phyloP scores from a whole-genome alignment of 2,329 filamentous ascomycete genomes.

The Fusarium chaquense region DNA sequence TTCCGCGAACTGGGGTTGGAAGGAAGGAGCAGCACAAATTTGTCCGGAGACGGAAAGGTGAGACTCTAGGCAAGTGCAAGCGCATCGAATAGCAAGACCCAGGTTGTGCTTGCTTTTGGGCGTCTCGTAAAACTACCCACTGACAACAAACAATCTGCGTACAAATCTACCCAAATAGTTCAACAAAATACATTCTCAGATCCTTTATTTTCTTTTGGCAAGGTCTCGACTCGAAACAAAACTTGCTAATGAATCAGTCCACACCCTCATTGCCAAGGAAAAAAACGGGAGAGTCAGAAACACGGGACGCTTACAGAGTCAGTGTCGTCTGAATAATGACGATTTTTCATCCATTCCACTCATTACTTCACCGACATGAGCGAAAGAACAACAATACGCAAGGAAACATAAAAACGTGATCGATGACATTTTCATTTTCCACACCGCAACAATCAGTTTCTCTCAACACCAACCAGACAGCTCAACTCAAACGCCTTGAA shows the following conservation, averaged over 20 bases:
- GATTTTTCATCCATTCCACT: constrained; percentile 24
- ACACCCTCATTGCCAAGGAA: neutral
- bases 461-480: neutral
- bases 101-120: neutral
- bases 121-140: neutral
- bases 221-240: constrained; percentile 5
- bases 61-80: neutral
- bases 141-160: neutral
- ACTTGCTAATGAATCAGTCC: neutral
- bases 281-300: constrained; percentile 8
- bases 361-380: neutral
- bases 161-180: neutral
- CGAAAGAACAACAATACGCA: neutral
- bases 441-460: constrained; percentile 16
- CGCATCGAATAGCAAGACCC: constrained; percentile 9
- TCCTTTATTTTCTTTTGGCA: neutral
- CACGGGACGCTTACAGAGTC: neutral
- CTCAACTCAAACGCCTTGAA: neutral
- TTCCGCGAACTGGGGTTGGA: neutral
- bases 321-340: neutral
- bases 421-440: constrained; percentile 1
- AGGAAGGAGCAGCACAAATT: constrained; percentile 1
- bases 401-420: neutral
- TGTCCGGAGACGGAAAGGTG: constrained; percentile 38
- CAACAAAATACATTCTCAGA: neutral